These are phyloP conservation scores for Penicillium simplicissimum DNA, from an alignment of 495 filamentous ascomycete species.

Conservation along the genomic window DNA sequence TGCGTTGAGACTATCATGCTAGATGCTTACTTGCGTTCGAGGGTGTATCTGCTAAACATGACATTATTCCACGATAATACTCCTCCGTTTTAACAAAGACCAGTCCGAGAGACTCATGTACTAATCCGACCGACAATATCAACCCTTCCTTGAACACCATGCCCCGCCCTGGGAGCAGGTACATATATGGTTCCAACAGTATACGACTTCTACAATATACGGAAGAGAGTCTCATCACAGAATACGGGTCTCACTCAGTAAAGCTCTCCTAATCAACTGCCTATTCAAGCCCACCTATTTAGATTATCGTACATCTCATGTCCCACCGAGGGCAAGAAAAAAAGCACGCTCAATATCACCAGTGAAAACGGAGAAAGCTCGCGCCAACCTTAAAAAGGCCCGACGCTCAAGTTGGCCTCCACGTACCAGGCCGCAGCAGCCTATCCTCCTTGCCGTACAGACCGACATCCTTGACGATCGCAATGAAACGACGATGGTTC, in stretches of 20 bases:
- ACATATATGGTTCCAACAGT: too few species aligned
- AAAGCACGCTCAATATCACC: not conserved
- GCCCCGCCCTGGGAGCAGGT: too few species aligned
- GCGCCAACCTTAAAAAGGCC: not conserved
- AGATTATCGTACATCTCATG: not conserved
- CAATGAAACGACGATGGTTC: slow-evolving; percentile 46
- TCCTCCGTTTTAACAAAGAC: too few species aligned
- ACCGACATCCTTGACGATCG: slow-evolving; percentile 49
- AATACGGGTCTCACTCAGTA: not conserved
- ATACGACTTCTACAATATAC: not conserved
- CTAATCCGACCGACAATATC: too few species aligned
- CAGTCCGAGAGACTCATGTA: too few species aligned
- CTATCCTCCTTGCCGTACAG: slow-evolving; percentile 49
- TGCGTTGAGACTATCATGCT: not conserved
- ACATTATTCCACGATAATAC: too few species aligned
- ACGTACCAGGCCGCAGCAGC: slow-evolving; percentile 41
- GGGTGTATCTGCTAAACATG: not conserved
- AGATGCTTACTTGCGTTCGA: not conserved
- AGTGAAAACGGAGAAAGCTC: not conserved
- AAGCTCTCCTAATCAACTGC: not conserved
- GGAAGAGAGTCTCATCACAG: not conserved
- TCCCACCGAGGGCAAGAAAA: not conserved
- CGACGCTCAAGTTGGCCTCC: slow-evolving; percentile 32
- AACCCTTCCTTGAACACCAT: too few species aligned
- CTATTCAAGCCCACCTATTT: not conserved